Base-by-base conservation (phyloP, 208 protist genomes). In the Blechomonas ayalai region DNA sequence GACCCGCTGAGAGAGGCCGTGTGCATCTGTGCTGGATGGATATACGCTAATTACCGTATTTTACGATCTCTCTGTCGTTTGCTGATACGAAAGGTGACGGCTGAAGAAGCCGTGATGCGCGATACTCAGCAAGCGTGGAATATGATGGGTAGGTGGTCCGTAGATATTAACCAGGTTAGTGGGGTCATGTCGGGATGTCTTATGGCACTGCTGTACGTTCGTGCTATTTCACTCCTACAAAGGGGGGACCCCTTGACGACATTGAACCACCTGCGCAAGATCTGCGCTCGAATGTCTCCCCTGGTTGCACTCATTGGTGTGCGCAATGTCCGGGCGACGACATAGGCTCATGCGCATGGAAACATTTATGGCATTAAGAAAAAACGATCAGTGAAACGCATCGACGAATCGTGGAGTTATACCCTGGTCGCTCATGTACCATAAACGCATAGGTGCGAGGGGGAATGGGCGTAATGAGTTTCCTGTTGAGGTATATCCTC, bases 1-100 rank as follows among this genome's bases (percentile, higher is more conserved):
- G 82, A 91, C 32, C 60, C 68, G 0, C 19, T 87, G 23, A 71
- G 57, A 28, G 77, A 91, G 35, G 77, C 74, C 10, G 67, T 74
- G 22, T 77, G 60, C 19, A 87, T 91, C 27, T 82, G 76, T 27
- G 71, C 71, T 6, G 78, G 82, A 8, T 48, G 53, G 9, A 54
- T 52, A 0, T 91, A 91, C 52, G 51, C 85, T 2, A 16, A 67
- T n/a, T 91, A 75, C 58, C 67, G 78, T 41, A 46, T 54, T 18
- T 59, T 74, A n/a, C 62, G 55, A 13, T 68, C 50, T 52, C 58
- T 56, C 3, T 61, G 49, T 27, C 60, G 56, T 4, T 27, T 44
- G 3, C 23, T 85, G 1, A 65, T 91, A 29, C 44, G 45, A 1
- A 45, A 45, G 18, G 28, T 75, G 10, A 35, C 67, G 16, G 50